Evolutionary conservation across 2,329 filamentous ascomycete species (phyloP).

Genomic region (Didymella pinodella): DNA sequence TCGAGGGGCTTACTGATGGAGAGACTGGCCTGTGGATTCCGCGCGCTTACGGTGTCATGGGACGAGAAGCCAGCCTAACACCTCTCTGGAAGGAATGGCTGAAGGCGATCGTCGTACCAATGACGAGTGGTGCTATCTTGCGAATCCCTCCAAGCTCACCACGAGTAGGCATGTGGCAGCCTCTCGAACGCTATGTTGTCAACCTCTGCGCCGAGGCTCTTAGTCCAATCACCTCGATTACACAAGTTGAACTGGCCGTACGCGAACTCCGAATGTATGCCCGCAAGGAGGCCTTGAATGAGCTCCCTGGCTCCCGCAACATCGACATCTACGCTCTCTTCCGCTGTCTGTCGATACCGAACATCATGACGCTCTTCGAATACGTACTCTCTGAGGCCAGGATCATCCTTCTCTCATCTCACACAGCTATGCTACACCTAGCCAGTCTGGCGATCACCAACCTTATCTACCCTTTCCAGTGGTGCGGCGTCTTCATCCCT

Average conservation of each 20-base stretch:
- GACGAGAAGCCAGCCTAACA: slow-evolving; percentile 81
- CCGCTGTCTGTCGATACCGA: slow-evolving; percentile 85
- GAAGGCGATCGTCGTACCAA: slow-evolving; percentile 89
- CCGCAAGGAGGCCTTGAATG: slow-evolving; percentile 89
- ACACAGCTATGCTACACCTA: slow-evolving; percentile 94
- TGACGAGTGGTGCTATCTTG: slow-evolving; percentile 86
- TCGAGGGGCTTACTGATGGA: slow-evolving; percentile 92
- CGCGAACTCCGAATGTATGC: slow-evolving; percentile 91
- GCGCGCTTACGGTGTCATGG: slow-evolving; percentile 89
- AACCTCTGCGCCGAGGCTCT: slow-evolving; percentile 96
- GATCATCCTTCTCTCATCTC: slow-evolving; percentile 94
- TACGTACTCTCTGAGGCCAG: slow-evolving; percentile 91
- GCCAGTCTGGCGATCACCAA: slow-evolving; percentile 87
- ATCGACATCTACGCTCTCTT: slow-evolving; percentile 94
- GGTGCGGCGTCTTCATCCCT: slow-evolving; percentile 94
- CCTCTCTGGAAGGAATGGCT: slow-evolving; percentile 99
- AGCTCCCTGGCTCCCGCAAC: slow-evolving; percentile 89
- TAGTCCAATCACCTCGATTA: slow-evolving; percentile 90
- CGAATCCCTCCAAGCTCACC: slow-evolving; percentile 89
- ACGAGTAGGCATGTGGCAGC: slow-evolving; percentile 92
- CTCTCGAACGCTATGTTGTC: slow-evolving; percentile 93
- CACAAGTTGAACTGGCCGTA: slow-evolving; percentile 90
- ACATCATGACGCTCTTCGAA: slow-evolving; percentile 91
- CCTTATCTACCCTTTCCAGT: slow-evolving; percentile 87
- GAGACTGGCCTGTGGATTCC: slow-evolving; percentile 97